These are phyloP conservation scores for Penium margaritaceum DNA, from an alignment of 139 green algal species.

Conservation along the genomic window DNA sequence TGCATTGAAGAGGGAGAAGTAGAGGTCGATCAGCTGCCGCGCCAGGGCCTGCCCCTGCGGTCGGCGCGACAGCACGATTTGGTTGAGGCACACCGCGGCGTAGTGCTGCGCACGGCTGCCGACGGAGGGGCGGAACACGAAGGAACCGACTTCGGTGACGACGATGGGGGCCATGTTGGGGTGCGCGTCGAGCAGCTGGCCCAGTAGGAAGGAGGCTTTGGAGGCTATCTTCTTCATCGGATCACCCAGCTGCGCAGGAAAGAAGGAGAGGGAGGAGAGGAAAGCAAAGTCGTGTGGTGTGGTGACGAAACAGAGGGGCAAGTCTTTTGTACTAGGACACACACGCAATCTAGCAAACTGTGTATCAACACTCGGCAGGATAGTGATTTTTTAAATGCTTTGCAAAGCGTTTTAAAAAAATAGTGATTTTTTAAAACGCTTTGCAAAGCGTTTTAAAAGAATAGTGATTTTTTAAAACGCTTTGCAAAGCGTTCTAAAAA, in stretches of 20 bases:
- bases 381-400: too few relatives aligned
- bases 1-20: slow-evolving; percentile 79
- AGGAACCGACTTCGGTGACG: slow-evolving; percentile 75
- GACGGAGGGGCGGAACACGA: slow-evolving; percentile 69
- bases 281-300: too few relatives aligned
- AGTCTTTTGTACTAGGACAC: too few relatives aligned
- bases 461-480: too few relatives aligned
- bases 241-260: slow-evolving; percentile 76
- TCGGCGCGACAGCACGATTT: slow-evolving; percentile 67
- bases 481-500: too few relatives aligned
- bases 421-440: too few relatives aligned
- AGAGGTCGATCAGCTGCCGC: slow-evolving; percentile 71
- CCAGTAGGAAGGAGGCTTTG: slow-evolving; percentile 75
- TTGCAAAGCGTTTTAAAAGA: too few relatives aligned
- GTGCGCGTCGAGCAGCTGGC: slow-evolving; percentile 69
- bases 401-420: too few relatives aligned
- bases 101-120: slow-evolving; percentile 76
- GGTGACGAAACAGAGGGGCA: too few relatives aligned
- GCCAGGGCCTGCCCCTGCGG: slow-evolving; percentile 62
- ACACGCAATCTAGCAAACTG: too few relatives aligned
- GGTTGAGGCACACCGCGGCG: slow-evolving; percentile 79
- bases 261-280: too few relatives aligned
- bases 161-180: slow-evolving; percentile 79
- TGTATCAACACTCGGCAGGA: too few relatives aligned
- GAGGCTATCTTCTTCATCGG: slow-evolving; percentile 73